phyloP scores from a whole-genome alignment of 371 early-diverging fungal species.

The Synchytrium microbalum region DNA sequence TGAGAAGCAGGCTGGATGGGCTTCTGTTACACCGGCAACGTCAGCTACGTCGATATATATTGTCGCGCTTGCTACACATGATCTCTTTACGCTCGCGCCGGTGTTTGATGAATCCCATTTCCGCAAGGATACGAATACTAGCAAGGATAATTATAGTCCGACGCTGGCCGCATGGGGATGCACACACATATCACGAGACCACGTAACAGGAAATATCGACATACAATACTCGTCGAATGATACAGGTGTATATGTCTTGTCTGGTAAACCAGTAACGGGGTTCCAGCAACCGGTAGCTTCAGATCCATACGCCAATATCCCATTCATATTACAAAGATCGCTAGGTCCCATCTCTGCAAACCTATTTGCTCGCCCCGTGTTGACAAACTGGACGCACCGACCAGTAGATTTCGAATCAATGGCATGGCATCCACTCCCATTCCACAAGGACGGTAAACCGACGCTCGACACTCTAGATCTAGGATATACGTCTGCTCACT shows the following conservation, averaged over 20 bases:
- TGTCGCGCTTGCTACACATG: conserved; percentile 32
- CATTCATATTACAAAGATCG: background rate
- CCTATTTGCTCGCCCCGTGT: background rate
- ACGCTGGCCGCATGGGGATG: conserved; percentile 37
- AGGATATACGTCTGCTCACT: conserved; percentile 57
- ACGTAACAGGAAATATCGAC: conserved; percentile 13
- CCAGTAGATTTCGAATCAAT: conserved; percentile 29
- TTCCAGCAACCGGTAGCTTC: background rate
- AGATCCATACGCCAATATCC: background rate
- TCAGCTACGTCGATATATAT: conserved; percentile 26
- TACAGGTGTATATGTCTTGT: conserved; percentile 12
- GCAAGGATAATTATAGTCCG: conserved; percentile 5
- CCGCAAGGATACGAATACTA: conserved; percentile 20
- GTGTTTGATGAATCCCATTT: conserved; percentile 50
- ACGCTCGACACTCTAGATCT: conserved; percentile 46
- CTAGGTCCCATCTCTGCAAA: background rate
- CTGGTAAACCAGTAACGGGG: conserved; percentile 13
- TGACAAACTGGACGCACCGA: conserved; percentile 22
- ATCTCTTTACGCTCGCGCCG: conserved; percentile 48
- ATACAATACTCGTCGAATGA: conserved; percentile 11
- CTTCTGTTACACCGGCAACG: conserved; percentile 24
- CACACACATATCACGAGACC: conserved; percentile 24
- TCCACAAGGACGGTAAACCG: conserved; percentile 21
- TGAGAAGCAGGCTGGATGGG: conserved; percentile 42
- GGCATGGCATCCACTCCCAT: conserved; percentile 37